These are phyloP conservation scores for Cryoendolithus antarcticus DNA, from an alignment of 2,329 filamentous ascomycete genomes.

Conservation along the genomic window DNA sequence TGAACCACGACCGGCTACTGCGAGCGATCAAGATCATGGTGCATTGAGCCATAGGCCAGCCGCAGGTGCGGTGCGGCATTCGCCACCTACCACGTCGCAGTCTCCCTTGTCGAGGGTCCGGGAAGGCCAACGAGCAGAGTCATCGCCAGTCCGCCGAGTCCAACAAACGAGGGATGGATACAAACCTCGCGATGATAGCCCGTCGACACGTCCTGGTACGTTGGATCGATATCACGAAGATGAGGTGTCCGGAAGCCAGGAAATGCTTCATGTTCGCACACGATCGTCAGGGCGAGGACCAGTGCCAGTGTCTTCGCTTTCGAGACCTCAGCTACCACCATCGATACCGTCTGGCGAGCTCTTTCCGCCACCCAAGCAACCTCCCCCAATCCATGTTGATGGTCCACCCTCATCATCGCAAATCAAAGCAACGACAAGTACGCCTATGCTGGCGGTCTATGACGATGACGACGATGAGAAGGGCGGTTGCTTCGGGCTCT, in stretches of 20 bases:
- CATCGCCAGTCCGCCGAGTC: conserved; percentile 1
- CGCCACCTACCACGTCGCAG: conserved; percentile 2
- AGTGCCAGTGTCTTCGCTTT: conserved; percentile 11
- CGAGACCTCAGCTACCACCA: conserved; percentile 3
- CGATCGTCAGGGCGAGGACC: conserved; percentile 6
- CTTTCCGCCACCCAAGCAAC: conserved; percentile 16
- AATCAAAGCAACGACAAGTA: conserved; percentile 21
- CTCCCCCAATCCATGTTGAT: conserved; percentile 10
- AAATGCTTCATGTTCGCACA: no score
- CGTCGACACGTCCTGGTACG: no score
- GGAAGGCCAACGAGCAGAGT: neutral
- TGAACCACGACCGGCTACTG: no score
- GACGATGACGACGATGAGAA: conserved; percentile 11
- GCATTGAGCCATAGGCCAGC: conserved; percentile 5
- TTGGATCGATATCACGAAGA: no score
- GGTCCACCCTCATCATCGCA: conserved; percentile 19
- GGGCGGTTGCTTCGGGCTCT: conserved; percentile 22
- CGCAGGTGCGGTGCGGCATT: neutral
- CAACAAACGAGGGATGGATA: no score
- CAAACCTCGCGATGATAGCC: no score
- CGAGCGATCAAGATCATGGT: neutral
- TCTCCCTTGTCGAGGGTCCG: neutral
- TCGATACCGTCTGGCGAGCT: conserved; percentile 15
- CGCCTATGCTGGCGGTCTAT: conserved; percentile 10
- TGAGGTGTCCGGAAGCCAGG: no score